phyloP scores from a whole-genome alignment of 2,329 filamentous ascomycete species.

The Tolypocladium pustulatum region DNA sequence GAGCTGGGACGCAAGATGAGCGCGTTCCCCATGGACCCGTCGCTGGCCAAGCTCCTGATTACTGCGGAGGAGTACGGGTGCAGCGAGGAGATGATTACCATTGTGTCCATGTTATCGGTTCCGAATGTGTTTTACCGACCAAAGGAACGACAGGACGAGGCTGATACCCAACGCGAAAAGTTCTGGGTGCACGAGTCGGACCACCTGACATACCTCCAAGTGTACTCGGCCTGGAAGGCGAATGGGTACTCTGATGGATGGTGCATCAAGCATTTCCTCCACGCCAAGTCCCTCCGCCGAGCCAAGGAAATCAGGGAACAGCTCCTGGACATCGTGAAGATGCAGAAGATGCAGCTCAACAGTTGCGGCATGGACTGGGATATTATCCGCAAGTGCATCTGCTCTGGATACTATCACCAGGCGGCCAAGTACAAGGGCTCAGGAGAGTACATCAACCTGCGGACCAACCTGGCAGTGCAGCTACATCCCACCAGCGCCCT shows the following conservation, averaged over 20 bases:
- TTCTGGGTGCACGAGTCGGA: slow-evolving; percentile 98
- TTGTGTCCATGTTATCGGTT: slow-evolving; percentile 95
- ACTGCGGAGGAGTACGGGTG: slow-evolving; percentile 83
- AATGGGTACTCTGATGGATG: slow-evolving; percentile 86
- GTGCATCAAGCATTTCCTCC: slow-evolving; percentile 89
- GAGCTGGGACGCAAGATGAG: slow-evolving; percentile 86
- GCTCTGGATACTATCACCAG: slow-evolving; percentile 96
- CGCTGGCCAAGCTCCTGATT: slow-evolving; percentile 87
- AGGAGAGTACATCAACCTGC: slow-evolving; percentile 93
- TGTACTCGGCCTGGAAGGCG: slow-evolving; percentile 89
- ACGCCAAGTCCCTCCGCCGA: slow-evolving; percentile 84
- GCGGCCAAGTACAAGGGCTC: slow-evolving; percentile 93
- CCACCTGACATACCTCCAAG: slow-evolving; percentile 88
- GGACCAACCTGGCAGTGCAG: slow-evolving; percentile 88
- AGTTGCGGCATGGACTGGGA: slow-evolving; percentile 98
- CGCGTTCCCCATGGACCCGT: slow-evolving; percentile 95
- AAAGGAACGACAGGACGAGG: slow-evolving; percentile 93
- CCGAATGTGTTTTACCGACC: slow-evolving; percentile 95
- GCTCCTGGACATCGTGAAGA: slow-evolving; percentile 84
- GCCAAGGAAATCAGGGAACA: slow-evolving; percentile 94
- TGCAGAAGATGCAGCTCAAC: slow-evolving; percentile 78
- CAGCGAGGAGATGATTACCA: slow-evolving; percentile 95
- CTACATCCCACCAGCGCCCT: slow-evolving; percentile 89
- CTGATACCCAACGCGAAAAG: slow-evolving; percentile 88
- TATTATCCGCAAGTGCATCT: slow-evolving; percentile 89